Evolutionary conservation across 106 monocot genomes (phyloP), one percentile per base, ranked within the genome.

Genomic region (Allium fistulosum): DNA sequence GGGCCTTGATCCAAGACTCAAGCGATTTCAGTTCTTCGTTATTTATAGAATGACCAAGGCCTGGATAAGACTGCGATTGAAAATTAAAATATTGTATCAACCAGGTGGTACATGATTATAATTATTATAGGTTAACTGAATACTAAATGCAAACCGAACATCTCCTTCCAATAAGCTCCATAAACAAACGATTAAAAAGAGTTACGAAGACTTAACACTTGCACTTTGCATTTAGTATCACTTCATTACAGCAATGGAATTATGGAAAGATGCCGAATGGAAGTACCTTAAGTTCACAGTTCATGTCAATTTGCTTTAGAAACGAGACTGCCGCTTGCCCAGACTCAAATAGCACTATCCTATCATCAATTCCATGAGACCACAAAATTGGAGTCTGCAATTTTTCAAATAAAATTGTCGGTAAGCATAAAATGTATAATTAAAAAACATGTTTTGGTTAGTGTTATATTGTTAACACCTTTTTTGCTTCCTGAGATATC

Each of bases 311-410:
- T 17, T 28, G 22, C 11, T 67, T 28, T 11, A 67, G 67, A 67
- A 67, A 66, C 3, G 65, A 18, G 51, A 50, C 16, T 1, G 17
- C 48, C 17, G 65, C 88, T 79, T 93, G 93, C 9, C 93, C 93
- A 64, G 93, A 88, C 69, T 65, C 79, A 74, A 88, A 88, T 27
- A 86, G 49, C 48, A 89, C 86, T 12, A 74, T 80, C 53, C 60
- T 66, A 60, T 94, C 86, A 62, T 68, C 86, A 70, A 89, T 82
- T 10, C 89, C 89, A 65, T 94, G 93, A 13, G 79, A 82, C 93
- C 93, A 89, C 58, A 89, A 57, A 61, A 89, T 71, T 7, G 93
- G 93, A 27, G 93, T 94, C 93, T 89, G 81, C 68, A 79, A 81
- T 9, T 62, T 61, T 66, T 22, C 58, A 14, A 80, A 48, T n/a